Evolutionary conservation across 257 asterid species (phyloP), one percentile per base, ranked within the genome.

Genomic region (Solanum etuberosum): DNA sequence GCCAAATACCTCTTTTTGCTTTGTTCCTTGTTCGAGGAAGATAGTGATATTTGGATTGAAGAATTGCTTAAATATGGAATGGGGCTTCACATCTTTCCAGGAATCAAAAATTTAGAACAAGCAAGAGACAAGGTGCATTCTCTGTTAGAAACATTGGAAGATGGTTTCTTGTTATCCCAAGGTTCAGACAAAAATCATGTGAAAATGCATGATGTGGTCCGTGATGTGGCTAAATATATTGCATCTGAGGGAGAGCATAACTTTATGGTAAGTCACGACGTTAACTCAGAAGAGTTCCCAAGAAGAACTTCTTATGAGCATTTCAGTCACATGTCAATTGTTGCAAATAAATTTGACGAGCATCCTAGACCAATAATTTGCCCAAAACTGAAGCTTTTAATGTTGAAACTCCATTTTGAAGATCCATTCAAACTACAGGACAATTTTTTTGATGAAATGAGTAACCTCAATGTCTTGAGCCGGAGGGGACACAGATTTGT

Each of bases 161-260:
- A 29, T 70, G 6, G 86, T 57, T 85, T 46, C 46, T 37, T 85
- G n/a, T 18, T 88, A 54, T 59, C 10, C 3, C 20, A 48, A 31
- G 84, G 86, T 8, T 21, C 3, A 20, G 1, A 27, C 0, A 9
- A 78, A 4, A 12, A 65, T 5, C 3, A 21, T 54, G 86, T 88
- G 5, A 85, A 51, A 76, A 48, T 88, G 83, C 90, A 85, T 61
- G 88, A 88, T 51, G 86, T 88, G 31, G 83, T 88, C 20, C 35
- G 87, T 40, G 86, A 88, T 25, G 81, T 84, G 35, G 29, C 85
- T 27, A 20, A 74, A 25, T 10, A 27, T 18, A 72, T 88, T 80
- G 86, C 59, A 1, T 88, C 88, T 3, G 37, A n/a, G 46, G 88
- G 70, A 14, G 65, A 80, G 25, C 38, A 54, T 46, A 42, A 13